Evolutionary conservation across 176 grass and related monocot genomes (phyloP).

Genomic region (Oryza glumipatula): DNA sequence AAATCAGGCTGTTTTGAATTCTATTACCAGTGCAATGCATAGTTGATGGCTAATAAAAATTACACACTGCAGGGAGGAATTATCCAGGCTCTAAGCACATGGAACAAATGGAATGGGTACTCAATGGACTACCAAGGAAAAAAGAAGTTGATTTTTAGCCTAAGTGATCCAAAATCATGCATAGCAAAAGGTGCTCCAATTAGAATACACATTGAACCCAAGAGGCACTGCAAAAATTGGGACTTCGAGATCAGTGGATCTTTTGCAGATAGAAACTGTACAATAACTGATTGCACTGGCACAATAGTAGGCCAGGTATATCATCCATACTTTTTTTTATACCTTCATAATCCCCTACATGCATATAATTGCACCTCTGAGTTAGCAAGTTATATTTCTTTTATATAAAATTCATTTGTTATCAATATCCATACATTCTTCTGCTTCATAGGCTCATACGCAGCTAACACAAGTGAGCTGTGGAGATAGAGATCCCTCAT

Average conservation of each 20-base stretch:
- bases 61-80: conserved; percentile 65
- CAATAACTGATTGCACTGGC: conserved; percentile 56
- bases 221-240: conserved; percentile 61
- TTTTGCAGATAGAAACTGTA: conserved; percentile 72
- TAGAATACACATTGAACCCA: conserved; percentile 64
- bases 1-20: background rate
- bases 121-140: conserved; percentile 66
- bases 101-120: conserved; percentile 80
- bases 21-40: background rate
- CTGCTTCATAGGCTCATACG: background rate
- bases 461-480: background rate
- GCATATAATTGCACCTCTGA: background rate
- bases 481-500: conserved; percentile 1
- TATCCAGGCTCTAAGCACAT: conserved; percentile 72
- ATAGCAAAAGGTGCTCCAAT: conserved; percentile 50
- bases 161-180: conserved; percentile 76
- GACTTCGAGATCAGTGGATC: conserved; percentile 77
- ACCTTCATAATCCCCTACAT: conserved; percentile 26
- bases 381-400: conserved; percentile 23
- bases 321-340: conserved; percentile 6
- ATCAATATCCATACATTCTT: conserved; percentile 2
- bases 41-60: background rate
- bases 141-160: conserved; percentile 67
- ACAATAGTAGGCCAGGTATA: conserved; percentile 75
- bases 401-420: background rate